Evolutionary conservation across 805 yeast species (phyloP), one percentile per base, ranked within the genome.

Genomic region (Teunomyces stri): DNA sequence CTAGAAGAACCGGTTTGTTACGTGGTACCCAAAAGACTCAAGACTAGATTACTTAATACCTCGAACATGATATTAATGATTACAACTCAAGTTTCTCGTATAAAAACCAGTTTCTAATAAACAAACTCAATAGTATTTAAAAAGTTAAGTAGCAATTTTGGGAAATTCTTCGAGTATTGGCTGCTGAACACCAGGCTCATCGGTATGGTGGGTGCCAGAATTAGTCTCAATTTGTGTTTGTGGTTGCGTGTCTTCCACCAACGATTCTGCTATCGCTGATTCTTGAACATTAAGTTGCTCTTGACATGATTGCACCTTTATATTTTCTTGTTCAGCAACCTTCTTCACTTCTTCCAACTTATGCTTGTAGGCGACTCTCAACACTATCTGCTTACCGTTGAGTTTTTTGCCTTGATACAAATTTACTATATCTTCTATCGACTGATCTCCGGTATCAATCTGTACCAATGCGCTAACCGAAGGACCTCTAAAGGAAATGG

Each of bases 1-100:
- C 99, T 77, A 90, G 99, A 89, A 90, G 99, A 87, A 92, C 98
- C 70, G 99, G 99, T 92, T 87, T 91, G 78, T 86, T 91, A 79
- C 90, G 98, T 82, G 98, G 98, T 90, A 89, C 98, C 73, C 97
- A 91, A 82, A 90, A 89, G 84, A 82, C 76, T 60, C 67, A 65
- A 55, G 75, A 70, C 56, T 70, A 69, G 40, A 37, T 85, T 92
- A 98, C 82, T 89, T 94, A 79, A 90, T 36, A 36, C 40, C 40
- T 36, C 40, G 40, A 36, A 36, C 40, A 36, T 36, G 40, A 36
- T 36, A 36, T 36, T 36, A 36, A 36, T 36, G 40, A 36, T 20
- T 20, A 21, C 40, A 36, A 36, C 40, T 36, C 40, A 36, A 36
- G 40, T 36, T 36, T 36, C 25, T 36, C 40, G 40, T 36, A 36